Base-by-base conservation (phyloP, 1,139 yeast genomes). In the Kodamaea sp. region DNA sequence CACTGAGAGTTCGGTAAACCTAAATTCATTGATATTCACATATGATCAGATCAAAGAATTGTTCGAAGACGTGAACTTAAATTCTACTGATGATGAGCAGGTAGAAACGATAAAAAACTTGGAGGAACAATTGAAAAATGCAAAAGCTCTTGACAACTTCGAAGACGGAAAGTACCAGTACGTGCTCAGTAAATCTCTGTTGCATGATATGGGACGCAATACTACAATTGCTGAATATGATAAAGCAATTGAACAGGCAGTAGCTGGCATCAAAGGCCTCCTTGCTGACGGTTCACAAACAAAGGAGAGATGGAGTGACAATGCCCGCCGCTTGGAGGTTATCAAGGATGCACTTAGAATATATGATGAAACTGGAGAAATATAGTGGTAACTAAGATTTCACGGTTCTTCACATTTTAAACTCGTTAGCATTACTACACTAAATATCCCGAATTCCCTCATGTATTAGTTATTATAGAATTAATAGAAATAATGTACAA, bases 291-390 rank as follows among this genome's bases (percentile, higher is more conserved):
- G 71, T 2, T 48, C 57, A 0, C 52, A 46, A 20, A 56, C 65
- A n/a, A 61, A 59, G 41, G 57, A 55, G 24, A 47, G 59, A 32
- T 70, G 75, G 75, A 44, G 52, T 16, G 41, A 34, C 7, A 65
- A 66, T 44, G 73, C 73, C 4, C 46, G 44, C 15, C 59, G 56
- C 37, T 39, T 70, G 25, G 65, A 59, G 26, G 42, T 38, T n/a
- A 49, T 66, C 6, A 55, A 50, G 35, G 50, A 46, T 11, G 48
- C 55, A 3, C 26, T 57, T 15, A 37, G 43, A 7, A 28, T 28
- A 7, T 31, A 42, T 32, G 43, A 50, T 9, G 50, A 44, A 9
- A 7, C 26, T n/a, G n/a, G n/a, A n/a, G n/a, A n/a, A n/a, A n/a
- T n/a, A n/a, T n/a, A n/a, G n/a, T n/a, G n/a, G n/a, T n/a, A n/a